Base-by-base conservation (phyloP, 2,329 filamentous ascomycete genomes). In the Bipolaris oryzae region DNA sequence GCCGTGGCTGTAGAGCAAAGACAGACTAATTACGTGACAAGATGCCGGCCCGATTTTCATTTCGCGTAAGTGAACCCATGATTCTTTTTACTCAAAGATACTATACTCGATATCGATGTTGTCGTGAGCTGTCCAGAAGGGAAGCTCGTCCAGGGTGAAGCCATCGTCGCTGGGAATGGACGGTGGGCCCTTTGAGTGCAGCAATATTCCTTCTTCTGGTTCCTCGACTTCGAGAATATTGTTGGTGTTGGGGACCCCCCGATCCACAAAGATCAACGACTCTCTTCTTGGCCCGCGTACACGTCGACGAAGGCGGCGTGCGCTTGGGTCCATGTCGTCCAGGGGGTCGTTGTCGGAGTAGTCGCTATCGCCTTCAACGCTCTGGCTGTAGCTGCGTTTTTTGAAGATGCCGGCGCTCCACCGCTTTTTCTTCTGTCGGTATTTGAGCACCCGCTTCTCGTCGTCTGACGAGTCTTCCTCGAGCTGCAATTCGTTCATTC, bases 311-410 rank as follows among this genome's bases (percentile, higher is more conserved):
- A 81, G 71, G 44, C 80, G 75, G 28, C 79, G 76, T 50, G 76
- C 73, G 25, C 64, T 74, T 7, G 67, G 65, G 37, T 74, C 72
- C 38, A 76, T 63, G 50, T 79, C 77, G 52, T 77, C 76, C 23
- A 77, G 67, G 15, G 72, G 74, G 20, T 79, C 78, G 38, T 73
- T 67, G 52, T 80, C 77, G 20, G 76, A 76, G 46, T 74, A 73
- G 59, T 76, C 78, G 50, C 75, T 75, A 48, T 80, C 77, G 49
- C 77, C 78, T 62, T 77, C 77, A 25, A 80, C 69, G 52, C 76
- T 81, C 66, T 80, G 74, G 58, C 77, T 79, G 66, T 81, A 75
- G 43, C 70, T 78, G 42, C 80, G 75, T 63, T 82, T 82, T 63
- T 82, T 82, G 69, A 76, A 79, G 41, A 74, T 68, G 7, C 77